A percentile compares a stretch with the other conserved stretches of the same genome.
These are phyloP conservation scores for Dipodascus albidus DNA, from an alignment of 805 yeast genomes.

Conservation along the genomic window DNA sequence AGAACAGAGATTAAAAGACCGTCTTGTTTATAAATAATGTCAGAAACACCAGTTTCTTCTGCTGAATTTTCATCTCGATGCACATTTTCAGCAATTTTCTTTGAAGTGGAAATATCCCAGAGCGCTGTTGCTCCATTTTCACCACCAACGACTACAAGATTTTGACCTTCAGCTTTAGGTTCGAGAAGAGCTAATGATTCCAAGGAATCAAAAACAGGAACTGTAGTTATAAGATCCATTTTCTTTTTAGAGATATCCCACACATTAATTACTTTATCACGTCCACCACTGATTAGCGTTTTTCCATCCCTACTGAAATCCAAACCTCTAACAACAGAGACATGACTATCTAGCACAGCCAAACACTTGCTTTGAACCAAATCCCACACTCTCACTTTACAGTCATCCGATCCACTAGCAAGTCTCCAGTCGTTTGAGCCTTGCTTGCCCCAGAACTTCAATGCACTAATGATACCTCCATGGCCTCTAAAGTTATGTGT, in stretches of 20 bases:
- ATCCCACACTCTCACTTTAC: constrained; percentile 50
- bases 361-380: constrained; percentile 57
- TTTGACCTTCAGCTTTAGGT: constrained; percentile 10
- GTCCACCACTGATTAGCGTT: constrained; percentile 66
- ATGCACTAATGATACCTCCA: constrained; percentile 73
- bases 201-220: constrained; percentile 51
- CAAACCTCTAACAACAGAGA: constrained; percentile 76
- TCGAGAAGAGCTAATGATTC: constrained; percentile 27
- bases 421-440: constrained; percentile 54
- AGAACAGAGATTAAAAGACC: constrained; percentile 37
- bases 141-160: constrained; percentile 61
- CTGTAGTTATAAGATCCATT: constrained; percentile 48
- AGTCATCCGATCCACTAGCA: constrained; percentile 58
- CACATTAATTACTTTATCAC: constrained; percentile 66
- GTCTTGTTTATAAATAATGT: constrained; percentile 31
- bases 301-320: constrained; percentile 46
- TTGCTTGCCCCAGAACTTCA: constrained; percentile 62
- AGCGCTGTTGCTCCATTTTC: constrained; percentile 56
- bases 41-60: constrained; percentile 66
- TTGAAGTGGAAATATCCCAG: constrained; percentile 45
- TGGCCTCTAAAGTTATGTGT: constrained; percentile 93
- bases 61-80: constrained; percentile 27
- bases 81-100: constrained; percentile 30
- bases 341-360: constrained; percentile 58
- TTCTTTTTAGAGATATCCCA: constrained; percentile 38